phyloP scores from a whole-genome alignment of 2,329 filamentous ascomycete genomes.

The Colletotrichum godetiae region DNA sequence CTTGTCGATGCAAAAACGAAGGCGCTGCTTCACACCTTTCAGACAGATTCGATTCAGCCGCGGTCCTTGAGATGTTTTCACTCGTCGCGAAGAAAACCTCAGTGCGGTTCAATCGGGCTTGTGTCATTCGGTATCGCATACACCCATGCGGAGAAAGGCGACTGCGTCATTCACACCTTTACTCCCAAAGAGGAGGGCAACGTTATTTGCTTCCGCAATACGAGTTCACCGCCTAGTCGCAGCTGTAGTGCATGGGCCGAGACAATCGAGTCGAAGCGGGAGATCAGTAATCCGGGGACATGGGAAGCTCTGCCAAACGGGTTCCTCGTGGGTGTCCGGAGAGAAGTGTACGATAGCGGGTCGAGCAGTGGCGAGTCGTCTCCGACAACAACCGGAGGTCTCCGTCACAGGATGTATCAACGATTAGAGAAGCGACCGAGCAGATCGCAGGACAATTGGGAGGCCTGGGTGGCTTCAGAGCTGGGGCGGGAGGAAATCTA shows the following conservation, averaged over 20 bases:
- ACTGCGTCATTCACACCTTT: constrained; percentile 75
- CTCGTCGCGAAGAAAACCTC: constrained; percentile 60
- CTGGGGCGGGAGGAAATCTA: constrained; percentile 56
- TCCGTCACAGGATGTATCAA: constrained; percentile 44
- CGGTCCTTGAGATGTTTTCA: constrained; percentile 72
- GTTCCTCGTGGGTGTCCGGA: constrained; percentile 72
- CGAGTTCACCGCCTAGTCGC: constrained; percentile 50
- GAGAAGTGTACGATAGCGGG: constrained; percentile 45
- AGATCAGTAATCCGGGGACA: constrained; percentile 69
- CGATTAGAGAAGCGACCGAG: constrained; percentile 38
- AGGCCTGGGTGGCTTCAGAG: constrained; percentile 65
- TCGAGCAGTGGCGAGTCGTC: constrained; percentile 36
- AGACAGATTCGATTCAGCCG: constrained; percentile 67
- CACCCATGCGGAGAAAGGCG: constrained; percentile 66
- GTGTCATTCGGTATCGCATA: constrained; percentile 75
- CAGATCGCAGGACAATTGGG: constrained; percentile 56
- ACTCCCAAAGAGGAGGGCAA: constrained; percentile 63
- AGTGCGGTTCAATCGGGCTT: constrained; percentile 67
- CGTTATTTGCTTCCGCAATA: constrained; percentile 67
- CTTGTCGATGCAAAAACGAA: constrained; percentile 59
- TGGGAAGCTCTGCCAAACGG: constrained; percentile 74
- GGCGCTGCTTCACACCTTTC: constrained; percentile 70
- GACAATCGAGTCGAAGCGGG: constrained; percentile 62
- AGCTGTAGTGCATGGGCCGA: constrained; percentile 63
- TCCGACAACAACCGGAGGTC: constrained; percentile 38